These are phyloP conservation scores for Antitrichia curtipendula DNA, from an alignment of 225 moss, liverwort and hornwort species.

Conservation along the genomic window DNA sequence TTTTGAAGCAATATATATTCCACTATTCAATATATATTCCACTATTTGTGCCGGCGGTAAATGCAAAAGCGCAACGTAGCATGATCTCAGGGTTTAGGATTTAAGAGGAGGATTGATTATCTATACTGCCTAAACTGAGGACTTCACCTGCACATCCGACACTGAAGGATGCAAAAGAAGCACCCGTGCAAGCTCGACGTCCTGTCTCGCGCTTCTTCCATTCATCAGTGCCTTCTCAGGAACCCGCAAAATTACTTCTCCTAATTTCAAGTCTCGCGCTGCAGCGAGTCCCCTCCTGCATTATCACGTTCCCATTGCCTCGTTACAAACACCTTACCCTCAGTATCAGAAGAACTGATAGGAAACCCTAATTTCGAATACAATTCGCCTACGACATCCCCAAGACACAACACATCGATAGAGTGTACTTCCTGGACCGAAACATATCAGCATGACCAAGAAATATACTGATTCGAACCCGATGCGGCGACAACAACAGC, in stretches of 20 bases:
- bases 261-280: slow-evolving; percentile 49
- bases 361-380: not conserved
- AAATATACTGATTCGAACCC: not conserved
- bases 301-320: not conserved
- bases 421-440: too few relatives aligned
- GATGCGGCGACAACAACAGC: not conserved
- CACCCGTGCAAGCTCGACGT: slow-evolving; percentile 42
- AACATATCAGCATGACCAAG: not conserved
- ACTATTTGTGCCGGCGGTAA: not conserved
- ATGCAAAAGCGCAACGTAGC: not conserved
- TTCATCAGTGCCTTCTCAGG: slow-evolving; percentile 78
- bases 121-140: not conserved
- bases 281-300: slow-evolving; percentile 86
- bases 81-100: not conserved
- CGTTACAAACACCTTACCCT: not conserved
- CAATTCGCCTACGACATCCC: not conserved
- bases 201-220: slow-evolving; percentile 52
- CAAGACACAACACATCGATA: not conserved
- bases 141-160: slow-evolving; percentile 62
- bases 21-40: not conserved
- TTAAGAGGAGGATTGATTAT: not conserved
- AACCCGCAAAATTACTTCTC: slow-evolving; percentile 72
- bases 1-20: not conserved
- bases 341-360: not conserved
- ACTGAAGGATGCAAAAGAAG: slow-evolving; percentile 28